A percentile compares a stretch with the other conserved stretches of the same genome.
Conservation (phyloP, 257 asterid species). For the Solanum pimpinellifolium region DNA sequence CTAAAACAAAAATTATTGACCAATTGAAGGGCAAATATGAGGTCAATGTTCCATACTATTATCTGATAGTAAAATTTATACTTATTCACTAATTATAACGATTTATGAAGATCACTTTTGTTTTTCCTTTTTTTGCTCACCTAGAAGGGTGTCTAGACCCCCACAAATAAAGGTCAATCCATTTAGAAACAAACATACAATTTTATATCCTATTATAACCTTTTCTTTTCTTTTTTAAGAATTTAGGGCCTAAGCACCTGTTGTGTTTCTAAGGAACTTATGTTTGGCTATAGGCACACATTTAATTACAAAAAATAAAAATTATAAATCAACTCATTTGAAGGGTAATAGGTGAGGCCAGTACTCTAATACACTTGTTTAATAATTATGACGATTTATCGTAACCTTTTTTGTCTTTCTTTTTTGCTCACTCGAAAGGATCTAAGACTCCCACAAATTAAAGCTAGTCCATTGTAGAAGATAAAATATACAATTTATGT, state of each 20-base stretch:
- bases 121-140: background rate
- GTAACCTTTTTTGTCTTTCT: too few species aligned
- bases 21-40: background rate
- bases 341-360: background rate
- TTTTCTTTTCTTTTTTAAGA: too few species aligned
- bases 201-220: background rate
- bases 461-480: background rate
- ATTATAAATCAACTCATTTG: background rate
- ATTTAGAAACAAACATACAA: background rate
- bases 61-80: background rate
- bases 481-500: too few species aligned
- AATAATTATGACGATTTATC: background rate
- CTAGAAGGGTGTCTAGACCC: background rate
- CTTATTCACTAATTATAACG: background rate
- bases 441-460: background rate
- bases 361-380: background rate
- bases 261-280: background rate
- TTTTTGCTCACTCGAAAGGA: background rate
- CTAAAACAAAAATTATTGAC: too few species aligned
- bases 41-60: background rate
- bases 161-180: background rate
- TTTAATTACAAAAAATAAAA: too few species aligned
- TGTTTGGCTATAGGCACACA: background rate
- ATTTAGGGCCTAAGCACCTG: background rate
- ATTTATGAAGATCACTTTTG: rapidly evolving